Base-by-base conservation (phyloP, 768 basidiomycete species). In the Guyanaporus albipodus region DNA sequence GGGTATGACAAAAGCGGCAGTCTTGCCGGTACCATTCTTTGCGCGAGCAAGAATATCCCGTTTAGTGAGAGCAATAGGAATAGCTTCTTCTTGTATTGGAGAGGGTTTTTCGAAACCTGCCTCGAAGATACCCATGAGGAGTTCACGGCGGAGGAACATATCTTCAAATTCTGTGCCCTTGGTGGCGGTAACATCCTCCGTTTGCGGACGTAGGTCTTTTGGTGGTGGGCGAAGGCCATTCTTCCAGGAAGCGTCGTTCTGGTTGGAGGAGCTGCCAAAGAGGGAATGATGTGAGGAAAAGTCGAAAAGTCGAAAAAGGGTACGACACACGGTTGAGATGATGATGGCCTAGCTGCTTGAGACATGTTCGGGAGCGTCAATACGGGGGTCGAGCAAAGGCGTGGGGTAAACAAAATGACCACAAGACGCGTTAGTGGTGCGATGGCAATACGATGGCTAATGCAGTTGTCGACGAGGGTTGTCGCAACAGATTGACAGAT, bases 51-150 rank as follows among this genome's bases (percentile, higher is more conserved):
- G 87, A 65, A 98, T 70, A 72, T 99, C 95, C 64, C 95, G 85
- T 59, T 87, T 88, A 46, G 88, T 83, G 61, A 98, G 83, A 31
- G 94, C 93, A 58, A 91, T 82, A 45, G 95, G 95, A 60, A 97
- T 97, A 43, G 95, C 90, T 74, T 96, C 91, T 80, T 99, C 95
- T 76, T 99, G 95, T 70, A 99, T 97, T 52, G 95, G 95, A 21
- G 91, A 95, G 34, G 95, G 95, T 57, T 78, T 84, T 71, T 98
- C 95, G 66, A 93, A 95, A 47, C 95, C 95, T 56, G 94, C 96
- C 72, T 97, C 93, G 60, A 94, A 99, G 67, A 98, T 96, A 61
- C 95, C 95, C 95, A 99, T 98, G 67, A 99, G 82, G 51, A 99
- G 83, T 71, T 98, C 95, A 56, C 95, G 82, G 46, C 87, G 82